These are phyloP conservation scores for Mycena capillaripes DNA, from an alignment of 768 basidiomycete genomes.

Conservation along the genomic window DNA sequence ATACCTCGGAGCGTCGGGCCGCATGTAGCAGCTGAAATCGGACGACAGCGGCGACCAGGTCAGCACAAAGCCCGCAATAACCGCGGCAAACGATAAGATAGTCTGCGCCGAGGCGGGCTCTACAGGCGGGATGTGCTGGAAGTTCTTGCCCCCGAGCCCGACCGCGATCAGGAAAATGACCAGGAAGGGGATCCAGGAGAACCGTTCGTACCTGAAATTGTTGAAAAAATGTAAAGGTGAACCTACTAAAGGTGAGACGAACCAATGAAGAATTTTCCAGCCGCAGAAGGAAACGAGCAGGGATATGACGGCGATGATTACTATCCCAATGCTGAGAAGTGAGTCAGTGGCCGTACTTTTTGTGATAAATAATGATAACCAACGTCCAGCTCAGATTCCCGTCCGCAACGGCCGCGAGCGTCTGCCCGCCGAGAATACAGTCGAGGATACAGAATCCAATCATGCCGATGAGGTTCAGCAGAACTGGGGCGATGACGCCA, in stretches of 20 bases:
- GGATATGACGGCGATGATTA: conserved; percentile 79
- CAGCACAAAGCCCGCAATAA: conserved; percentile 80
- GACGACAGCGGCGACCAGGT: conserved; percentile 73
- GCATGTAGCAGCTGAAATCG: conserved; percentile 84
- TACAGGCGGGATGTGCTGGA: conserved; percentile 62
- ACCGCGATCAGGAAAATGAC: conserved; percentile 79
- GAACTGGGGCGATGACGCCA: conserved; percentile 71
- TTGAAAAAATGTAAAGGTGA: too few species aligned
- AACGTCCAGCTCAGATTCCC: conserved; percentile 60
- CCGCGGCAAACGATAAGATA: conserved; percentile 77
- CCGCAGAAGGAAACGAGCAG: conserved; percentile 77
- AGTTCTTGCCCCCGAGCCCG: conserved; percentile 81
- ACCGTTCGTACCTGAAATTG: conserved; percentile 70
- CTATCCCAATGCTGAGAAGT: conserved; percentile 79
- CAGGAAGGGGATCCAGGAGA: conserved; percentile 85
- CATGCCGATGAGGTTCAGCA: conserved; percentile 74
- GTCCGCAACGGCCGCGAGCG: conserved; percentile 57
- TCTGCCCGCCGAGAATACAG: conserved; percentile 78
- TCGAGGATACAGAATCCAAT: conserved; percentile 81
- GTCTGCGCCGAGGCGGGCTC: conserved; percentile 66
- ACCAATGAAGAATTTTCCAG: conserved; percentile 63
- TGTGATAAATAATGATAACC: conserved; percentile 21
- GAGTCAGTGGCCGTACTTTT: not conserved
- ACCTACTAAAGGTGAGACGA: not conserved
- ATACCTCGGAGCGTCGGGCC: conserved; percentile 70